Conservation (phyloP, 306 rosid genomes). For the Cicer judaicum region DNA sequence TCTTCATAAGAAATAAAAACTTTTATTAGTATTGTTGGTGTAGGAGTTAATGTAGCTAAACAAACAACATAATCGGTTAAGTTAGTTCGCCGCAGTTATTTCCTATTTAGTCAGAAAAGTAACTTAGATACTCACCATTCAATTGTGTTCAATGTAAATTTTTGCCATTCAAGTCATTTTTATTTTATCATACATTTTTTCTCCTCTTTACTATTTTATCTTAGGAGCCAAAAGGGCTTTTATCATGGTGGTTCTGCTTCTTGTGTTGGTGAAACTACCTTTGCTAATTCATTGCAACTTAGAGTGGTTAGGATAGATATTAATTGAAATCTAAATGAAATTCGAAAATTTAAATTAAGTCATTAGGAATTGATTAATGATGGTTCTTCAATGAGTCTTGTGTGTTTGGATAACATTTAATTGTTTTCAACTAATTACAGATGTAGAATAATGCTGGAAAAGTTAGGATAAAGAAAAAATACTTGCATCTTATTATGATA, state of each 20-base stretch:
- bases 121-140: background rate
- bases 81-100: background rate
- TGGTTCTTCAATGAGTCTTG: too few species aligned
- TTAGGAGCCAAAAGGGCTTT: constrained; percentile 25
- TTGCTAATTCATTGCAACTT: constrained; percentile 40
- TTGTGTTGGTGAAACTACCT: constrained; percentile 41
- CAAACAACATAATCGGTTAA: background rate
- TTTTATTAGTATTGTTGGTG: background rate
- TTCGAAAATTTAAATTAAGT: too few species aligned
- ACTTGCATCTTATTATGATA: too few species aligned
- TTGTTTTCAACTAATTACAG: too few species aligned
- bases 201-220: background rate
- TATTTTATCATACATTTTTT: background rate
- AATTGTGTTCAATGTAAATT: background rate
- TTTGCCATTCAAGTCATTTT: background rate
- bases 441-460: too few species aligned
- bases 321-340: background rate
- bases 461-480: too few species aligned
- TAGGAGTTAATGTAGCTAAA: background rate
- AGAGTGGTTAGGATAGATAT: background rate
- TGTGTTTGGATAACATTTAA: too few species aligned
- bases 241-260: constrained; percentile 1
- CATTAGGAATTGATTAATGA: too few species aligned
- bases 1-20: background rate
- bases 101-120: background rate